A percentile compares a stretch with the other conserved stretches of the same genome.
Conservation (phyloP, 768 basidiomycete genomes). For the Mrakia hoshinonis region DNA sequence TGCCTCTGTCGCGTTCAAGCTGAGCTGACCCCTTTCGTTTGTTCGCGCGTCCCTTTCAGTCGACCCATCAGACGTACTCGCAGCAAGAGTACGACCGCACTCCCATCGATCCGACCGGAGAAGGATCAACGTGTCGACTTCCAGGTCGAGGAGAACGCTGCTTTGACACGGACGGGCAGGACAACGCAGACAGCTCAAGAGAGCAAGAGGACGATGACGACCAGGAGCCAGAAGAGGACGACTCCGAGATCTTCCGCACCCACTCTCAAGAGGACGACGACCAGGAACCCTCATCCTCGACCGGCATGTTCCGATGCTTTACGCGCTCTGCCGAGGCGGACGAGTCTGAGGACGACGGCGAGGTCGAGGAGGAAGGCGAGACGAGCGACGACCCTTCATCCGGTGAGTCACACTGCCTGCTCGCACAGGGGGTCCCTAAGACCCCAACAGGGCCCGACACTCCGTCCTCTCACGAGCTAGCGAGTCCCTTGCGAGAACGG, state of each 20-base stretch:
- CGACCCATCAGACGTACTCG: conserved; percentile 45
- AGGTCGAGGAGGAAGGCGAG: background rate
- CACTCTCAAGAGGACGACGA: background rate
- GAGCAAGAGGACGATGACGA: background rate
- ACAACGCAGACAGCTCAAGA: background rate
- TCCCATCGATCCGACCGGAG: conserved; percentile 50
- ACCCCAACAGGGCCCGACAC: background rate
- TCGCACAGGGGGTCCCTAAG: background rate
- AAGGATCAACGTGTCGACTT: conserved; percentile 59
- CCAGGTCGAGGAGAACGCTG: conserved; percentile 55
- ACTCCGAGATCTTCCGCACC: background rate
- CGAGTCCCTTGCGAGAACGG: background rate
- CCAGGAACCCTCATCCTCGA: background rate
- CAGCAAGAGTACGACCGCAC: conserved; percentile 61
- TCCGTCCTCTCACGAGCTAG: background rate
- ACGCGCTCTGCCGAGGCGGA: background rate
- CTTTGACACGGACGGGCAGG: background rate
- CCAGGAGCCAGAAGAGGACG: background rate
- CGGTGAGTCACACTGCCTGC: background rate
- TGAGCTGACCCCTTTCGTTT: conserved; percentile 34
- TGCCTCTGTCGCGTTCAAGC: background rate
- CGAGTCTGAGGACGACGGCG: background rate
- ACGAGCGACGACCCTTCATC: background rate
- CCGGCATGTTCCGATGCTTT: conserved; percentile 5
- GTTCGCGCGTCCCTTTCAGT: conserved; percentile 39